Conservation (phyloP, 345 rosid genomes). For the Hibiscus tridactylites region DNA sequence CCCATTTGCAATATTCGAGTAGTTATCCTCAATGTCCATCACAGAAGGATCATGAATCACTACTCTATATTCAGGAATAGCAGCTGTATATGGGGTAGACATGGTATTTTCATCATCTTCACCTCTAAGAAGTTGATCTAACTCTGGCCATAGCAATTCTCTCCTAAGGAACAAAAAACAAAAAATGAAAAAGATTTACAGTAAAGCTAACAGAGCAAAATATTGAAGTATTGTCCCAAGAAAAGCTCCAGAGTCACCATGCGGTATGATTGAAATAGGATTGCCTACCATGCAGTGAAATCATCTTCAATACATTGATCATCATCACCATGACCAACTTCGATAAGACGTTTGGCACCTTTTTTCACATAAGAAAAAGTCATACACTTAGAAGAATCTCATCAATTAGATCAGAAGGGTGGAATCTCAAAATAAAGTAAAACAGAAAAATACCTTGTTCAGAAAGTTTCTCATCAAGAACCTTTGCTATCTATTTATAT, state of each 20-base stretch:
- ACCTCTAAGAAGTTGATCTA: slow-evolving; percentile 67
- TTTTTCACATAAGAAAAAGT: slow-evolving; percentile 16
- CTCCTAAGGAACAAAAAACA: slow-evolving; percentile 35
- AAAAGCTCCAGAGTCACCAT: slow-evolving; percentile 1
- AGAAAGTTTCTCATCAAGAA: slow-evolving; percentile 49
- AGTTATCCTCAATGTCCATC: slow-evolving; percentile 24
- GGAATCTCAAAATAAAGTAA: slow-evolving; percentile 1
- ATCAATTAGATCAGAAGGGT: background rate
- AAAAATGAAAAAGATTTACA: background rate
- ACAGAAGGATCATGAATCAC: slow-evolving; percentile 50
- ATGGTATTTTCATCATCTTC: slow-evolving; percentile 60
- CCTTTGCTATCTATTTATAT: slow-evolving; percentile 42
- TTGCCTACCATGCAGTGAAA: slow-evolving; percentile 52
- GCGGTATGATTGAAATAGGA: background rate
- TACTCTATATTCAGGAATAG: slow-evolving; percentile 72
- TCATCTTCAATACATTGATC: slow-evolving; percentile 98
- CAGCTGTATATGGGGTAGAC: slow-evolving; percentile 87
- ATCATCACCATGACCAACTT: slow-evolving; percentile 93
- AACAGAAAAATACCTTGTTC: slow-evolving; percentile 42
- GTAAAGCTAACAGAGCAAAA: slow-evolving; percentile 7
- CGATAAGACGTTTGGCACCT: slow-evolving; percentile 66
- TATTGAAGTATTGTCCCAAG: background rate
- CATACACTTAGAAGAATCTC: background rate
- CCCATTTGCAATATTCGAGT: slow-evolving; percentile 46
- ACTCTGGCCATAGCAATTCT: slow-evolving; percentile 76